Conservation (phyloP, 176 grass and related monocot genomes). For the Phoenix dactylifera region DNA sequence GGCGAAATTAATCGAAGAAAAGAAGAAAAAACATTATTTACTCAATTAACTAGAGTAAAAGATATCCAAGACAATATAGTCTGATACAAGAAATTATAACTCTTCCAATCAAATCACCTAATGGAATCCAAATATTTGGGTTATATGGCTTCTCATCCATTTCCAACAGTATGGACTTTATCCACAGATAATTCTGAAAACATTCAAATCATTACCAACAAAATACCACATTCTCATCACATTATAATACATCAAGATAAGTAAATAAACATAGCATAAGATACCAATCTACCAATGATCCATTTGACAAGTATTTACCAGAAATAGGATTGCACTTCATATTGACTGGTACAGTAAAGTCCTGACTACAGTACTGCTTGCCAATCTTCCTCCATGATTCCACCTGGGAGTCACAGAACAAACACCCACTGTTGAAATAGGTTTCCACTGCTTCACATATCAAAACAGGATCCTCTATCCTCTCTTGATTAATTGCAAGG, state of each 20-base stretch:
- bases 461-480: slow-evolving; percentile 41
- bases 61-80: too few relatives aligned
- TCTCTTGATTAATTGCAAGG: slow-evolving; percentile 46
- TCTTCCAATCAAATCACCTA: too few relatives aligned
- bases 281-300: slow-evolving; percentile 3
- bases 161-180: too few relatives aligned
- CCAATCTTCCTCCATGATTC: slow-evolving; percentile 30
- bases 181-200: too few relatives aligned
- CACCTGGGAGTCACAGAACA: slow-evolving; percentile 35
- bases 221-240: too few relatives aligned
- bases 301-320: slow-evolving; percentile 31
- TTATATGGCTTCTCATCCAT: too few relatives aligned
- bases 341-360: slow-evolving; percentile 1
- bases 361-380: slow-evolving; percentile 33
- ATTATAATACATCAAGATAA: neutral
- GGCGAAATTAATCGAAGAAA: too few relatives aligned
- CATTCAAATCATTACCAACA: too few relatives aligned
- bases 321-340: slow-evolving; percentile 21
- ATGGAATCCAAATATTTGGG: too few relatives aligned
- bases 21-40: too few relatives aligned
- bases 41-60: too few relatives aligned
- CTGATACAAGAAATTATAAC: too few relatives aligned
- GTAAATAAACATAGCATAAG: neutral
- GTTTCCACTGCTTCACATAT: slow-evolving; percentile 55
- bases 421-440: slow-evolving; percentile 52